A percentile compares a stretch with the other conserved stretches of the same genome.
Conservation (phyloP, 257 asterid species). For the Lycium ferocissimum region DNA sequence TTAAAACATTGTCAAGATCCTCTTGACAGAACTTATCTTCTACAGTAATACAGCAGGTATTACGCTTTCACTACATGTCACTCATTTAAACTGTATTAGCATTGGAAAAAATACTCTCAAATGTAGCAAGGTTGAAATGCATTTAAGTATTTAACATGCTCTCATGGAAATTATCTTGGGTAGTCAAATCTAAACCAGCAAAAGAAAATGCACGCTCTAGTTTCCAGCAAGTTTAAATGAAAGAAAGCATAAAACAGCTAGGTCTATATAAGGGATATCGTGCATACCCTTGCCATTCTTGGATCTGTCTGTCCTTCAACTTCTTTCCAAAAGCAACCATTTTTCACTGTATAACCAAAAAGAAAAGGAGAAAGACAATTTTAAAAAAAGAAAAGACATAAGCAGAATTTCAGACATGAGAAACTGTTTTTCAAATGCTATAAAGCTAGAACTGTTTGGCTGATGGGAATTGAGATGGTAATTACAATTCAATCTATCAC, state of each 20-base stretch:
- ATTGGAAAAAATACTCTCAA: background rate
- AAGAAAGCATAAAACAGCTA: background rate
- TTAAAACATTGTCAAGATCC: background rate
- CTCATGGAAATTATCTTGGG: background rate
- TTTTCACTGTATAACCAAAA: constrained; percentile 48
- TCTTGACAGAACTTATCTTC: background rate
- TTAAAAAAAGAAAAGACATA: background rate
- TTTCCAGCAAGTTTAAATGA: constrained; percentile 24
- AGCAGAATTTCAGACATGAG: constrained; percentile 1
- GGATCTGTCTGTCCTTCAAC: constrained; percentile 85
- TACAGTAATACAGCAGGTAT: background rate
- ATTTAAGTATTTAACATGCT: constrained; percentile 3
- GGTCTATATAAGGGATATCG: background rate
- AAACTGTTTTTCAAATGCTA: constrained; percentile 18
- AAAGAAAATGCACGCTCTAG: constrained; percentile 10
- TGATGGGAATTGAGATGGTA: background rate
- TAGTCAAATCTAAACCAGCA: background rate
- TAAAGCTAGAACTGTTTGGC: background rate
- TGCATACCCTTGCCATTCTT: constrained; percentile 90
- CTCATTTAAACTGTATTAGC: constrained; percentile 1
- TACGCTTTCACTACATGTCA: background rate
- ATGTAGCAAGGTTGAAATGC: constrained; percentile 19
- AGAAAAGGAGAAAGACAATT: constrained; percentile 25
- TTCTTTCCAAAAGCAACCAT: constrained; percentile 96
- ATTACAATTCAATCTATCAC: background rate